phyloP scores from a whole-genome alignment of 129 eudicot species.

The Flaveria sonorensis region DNA sequence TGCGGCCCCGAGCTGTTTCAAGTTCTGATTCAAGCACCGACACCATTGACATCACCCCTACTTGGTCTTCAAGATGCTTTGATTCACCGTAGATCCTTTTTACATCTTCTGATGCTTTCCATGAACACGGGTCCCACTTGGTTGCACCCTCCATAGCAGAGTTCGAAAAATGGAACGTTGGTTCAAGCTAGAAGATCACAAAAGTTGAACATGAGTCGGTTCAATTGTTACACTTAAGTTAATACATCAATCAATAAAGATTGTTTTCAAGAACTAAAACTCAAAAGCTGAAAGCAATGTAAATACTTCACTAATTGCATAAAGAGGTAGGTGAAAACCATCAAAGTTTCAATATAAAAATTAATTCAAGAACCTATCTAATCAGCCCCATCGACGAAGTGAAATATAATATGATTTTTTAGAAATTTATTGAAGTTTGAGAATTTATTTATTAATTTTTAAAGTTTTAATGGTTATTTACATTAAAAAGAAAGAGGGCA shows the following conservation, averaged over 20 bases:
- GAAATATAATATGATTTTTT: no score
- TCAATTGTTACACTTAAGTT: background rate
- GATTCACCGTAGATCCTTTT: slow-evolving; percentile 41
- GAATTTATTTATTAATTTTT: background rate
- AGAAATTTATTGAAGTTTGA: background rate
- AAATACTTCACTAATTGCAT: background rate
- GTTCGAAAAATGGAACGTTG: slow-evolving; percentile 61
- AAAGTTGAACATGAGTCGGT: slow-evolving; percentile 23
- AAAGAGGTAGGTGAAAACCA: background rate
- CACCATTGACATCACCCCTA: slow-evolving; percentile 35
- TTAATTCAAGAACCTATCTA: no score
- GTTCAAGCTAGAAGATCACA: slow-evolving; percentile 48
- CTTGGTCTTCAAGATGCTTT: slow-evolving; percentile 51
- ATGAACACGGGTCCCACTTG: slow-evolving; percentile 81
- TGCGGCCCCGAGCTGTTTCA: slow-evolving; percentile 63
- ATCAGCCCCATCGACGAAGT: background rate
- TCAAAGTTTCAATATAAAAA: background rate
- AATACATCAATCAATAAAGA: slow-evolving; percentile 11
- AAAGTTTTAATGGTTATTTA: background rate
- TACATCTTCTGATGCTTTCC: slow-evolving; percentile 53
- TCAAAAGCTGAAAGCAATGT: background rate
- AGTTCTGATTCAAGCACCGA: slow-evolving; percentile 76
- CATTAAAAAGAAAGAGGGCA: background rate
- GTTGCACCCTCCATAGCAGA: slow-evolving; percentile 96
- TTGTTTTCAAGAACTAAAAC: slow-evolving; percentile 17